phyloP scores from a whole-genome alignment of 2,329 filamentous ascomycete species.

The Colletotrichum viniferum region DNA sequence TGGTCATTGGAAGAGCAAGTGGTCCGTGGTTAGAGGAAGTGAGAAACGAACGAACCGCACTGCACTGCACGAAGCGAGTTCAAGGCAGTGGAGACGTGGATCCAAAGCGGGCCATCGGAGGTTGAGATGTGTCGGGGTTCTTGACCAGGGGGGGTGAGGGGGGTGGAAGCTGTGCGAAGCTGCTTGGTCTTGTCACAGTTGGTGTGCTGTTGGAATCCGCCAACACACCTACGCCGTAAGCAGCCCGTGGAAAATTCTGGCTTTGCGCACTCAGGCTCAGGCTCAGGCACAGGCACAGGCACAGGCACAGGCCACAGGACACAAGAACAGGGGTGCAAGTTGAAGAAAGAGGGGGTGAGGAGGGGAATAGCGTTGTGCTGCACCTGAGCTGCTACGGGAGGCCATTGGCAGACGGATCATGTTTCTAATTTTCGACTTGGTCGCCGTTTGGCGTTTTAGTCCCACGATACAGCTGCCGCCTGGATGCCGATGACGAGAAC shows the following conservation, averaged over 20 bases:
- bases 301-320: no score
- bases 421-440: neutral
- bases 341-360: no score
- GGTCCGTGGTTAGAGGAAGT: neutral
- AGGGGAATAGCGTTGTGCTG: no score
- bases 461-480: neutral
- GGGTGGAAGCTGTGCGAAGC: neutral
- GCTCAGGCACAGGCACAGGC: no score
- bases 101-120: neutral
- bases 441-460: neutral
- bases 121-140: conserved; percentile 12
- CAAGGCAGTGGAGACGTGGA: conserved; percentile 5
- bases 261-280: no score
- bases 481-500: conserved; percentile 7
- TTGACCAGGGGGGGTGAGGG: neutral
- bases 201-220: neutral
- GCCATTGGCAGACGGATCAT: neutral
- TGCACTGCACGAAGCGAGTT: conserved; percentile 1
- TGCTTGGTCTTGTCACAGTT: neutral
- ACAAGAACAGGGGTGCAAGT: no score
- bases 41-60: conserved; percentile 16
- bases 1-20: neutral
- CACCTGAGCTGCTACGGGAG: neutral
- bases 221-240: no score
- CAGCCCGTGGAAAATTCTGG: no score